Evolutionary conservation across 2,329 filamentous ascomycete species (phyloP).

Genomic region (Daldinia sp.): DNA sequence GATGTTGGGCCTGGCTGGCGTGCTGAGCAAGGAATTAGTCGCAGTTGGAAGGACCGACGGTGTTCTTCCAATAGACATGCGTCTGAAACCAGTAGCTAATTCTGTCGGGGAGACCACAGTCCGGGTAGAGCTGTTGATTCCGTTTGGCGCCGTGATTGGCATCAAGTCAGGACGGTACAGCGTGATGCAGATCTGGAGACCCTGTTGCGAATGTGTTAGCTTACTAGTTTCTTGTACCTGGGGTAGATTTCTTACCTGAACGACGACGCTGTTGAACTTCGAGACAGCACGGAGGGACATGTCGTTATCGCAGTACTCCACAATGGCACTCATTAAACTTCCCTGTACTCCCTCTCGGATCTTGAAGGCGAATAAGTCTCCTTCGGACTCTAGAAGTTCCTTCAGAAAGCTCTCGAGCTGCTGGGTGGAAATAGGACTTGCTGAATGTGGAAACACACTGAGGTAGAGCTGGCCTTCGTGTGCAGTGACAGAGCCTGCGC

Average conservation of each 20-base stretch:
- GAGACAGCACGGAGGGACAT: constrained; percentile 57
- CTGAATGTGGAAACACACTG: constrained; percentile 56
- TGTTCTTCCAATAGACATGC: constrained; percentile 47
- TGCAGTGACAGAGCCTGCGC: constrained; percentile 52
- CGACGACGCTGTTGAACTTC: constrained; percentile 55
- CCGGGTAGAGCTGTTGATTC: constrained; percentile 42
- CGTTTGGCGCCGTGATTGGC: constrained; percentile 35
- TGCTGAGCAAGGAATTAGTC: constrained; percentile 43
- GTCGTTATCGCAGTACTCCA: constrained; percentile 66
- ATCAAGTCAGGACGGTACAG: constrained; percentile 49
- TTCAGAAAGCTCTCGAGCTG: constrained; percentile 56
- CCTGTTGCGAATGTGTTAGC: constrained; percentile 37
- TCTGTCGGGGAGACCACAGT: constrained; percentile 44
- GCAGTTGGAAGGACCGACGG: constrained; percentile 42
- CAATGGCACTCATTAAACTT: constrained; percentile 61
- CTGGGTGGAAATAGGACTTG: constrained; percentile 39
- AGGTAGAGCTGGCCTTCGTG: constrained; percentile 69
- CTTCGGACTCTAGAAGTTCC: constrained; percentile 59
- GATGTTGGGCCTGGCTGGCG: constrained; percentile 43
- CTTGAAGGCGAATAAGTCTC: constrained; percentile 66
- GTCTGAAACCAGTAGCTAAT: constrained; percentile 46
- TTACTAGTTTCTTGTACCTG: background rate
- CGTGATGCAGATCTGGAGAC: constrained; percentile 48
- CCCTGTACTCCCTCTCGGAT: constrained; percentile 56
- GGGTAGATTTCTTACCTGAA: constrained; percentile 52